Evolutionary conservation across 2,329 filamentous ascomycete genomes (phyloP).

Genomic region (Penicillium sp.): DNA sequence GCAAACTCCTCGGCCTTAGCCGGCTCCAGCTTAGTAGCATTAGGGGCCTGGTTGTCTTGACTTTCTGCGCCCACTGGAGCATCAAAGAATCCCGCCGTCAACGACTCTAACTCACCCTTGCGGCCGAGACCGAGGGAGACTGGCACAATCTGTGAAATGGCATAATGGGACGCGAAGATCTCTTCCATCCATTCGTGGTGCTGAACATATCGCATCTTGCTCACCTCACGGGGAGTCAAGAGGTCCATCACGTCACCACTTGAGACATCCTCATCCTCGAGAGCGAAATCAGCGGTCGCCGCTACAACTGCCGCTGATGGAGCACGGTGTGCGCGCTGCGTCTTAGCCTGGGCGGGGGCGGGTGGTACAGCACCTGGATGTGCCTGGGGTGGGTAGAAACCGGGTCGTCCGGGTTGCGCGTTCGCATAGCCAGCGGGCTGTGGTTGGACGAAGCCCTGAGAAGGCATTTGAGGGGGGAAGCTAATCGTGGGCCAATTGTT

Average conservation of each 20-base stretch:
- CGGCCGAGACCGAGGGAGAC: slow-evolving; percentile 84
- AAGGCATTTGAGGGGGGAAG: slow-evolving; percentile 60
- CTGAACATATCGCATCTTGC: slow-evolving; percentile 81
- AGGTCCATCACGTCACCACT: slow-evolving; percentile 88
- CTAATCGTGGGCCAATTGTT: slow-evolving; percentile 86
- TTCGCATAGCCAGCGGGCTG: slow-evolving; percentile 47
- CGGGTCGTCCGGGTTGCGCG: slow-evolving; percentile 41
- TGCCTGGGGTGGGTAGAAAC: slow-evolving; percentile 39
- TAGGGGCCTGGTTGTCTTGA: slow-evolving; percentile 35
- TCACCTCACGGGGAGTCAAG: slow-evolving; percentile 86
- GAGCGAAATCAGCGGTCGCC: slow-evolving; percentile 51
- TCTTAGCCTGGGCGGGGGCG: slow-evolving; percentile 35
- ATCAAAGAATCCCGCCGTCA: slow-evolving; percentile 87
- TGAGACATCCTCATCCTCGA: slow-evolving; percentile 87
- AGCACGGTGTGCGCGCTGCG: slow-evolving; percentile 50
- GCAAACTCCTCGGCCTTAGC: slow-evolving; percentile 84
- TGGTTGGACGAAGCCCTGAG: slow-evolving; percentile 57
- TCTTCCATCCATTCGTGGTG: slow-evolving; percentile 99
- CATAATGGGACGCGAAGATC: slow-evolving; percentile 86
- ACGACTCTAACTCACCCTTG: slow-evolving; percentile 75
- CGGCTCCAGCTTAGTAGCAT: slow-evolving; percentile 67
- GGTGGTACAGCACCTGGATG: slow-evolving; percentile 34
- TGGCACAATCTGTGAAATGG: slow-evolving; percentile 80
- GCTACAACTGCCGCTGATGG: slow-evolving; percentile 42
- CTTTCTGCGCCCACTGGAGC: slow-evolving; percentile 48